Base-by-base conservation (phyloP, 768 basidiomycete genomes). In the Mycena galopus region DNA sequence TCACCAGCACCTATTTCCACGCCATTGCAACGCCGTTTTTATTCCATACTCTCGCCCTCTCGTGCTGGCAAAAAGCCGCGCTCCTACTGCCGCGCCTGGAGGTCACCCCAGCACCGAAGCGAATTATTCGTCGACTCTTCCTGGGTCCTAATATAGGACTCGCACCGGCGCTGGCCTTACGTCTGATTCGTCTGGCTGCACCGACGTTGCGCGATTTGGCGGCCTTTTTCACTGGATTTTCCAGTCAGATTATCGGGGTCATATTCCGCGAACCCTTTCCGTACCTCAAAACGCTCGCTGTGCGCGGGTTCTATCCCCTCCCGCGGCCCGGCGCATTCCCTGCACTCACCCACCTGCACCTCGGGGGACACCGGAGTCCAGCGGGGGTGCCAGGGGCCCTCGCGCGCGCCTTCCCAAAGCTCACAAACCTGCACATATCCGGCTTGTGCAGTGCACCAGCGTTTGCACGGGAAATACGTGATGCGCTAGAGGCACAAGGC, bases 271-370 rank as follows among this genome's bases (percentile, higher is more conserved):
- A 21, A 10, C 56, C 9, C 2, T 19, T 70, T 29, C 69, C 63
- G 17, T 44, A 39, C 8, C 29, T 70, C 3, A 57, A 29, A 35
- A 11, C 63, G 8, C 55, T 70, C 5, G 14, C 33, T 3, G 62
- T 70, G 11, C 62, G 56, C 32, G 69, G 69, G 21, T 70, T 64
- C 33, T 70, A 70, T 55, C 69, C 69, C 5, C 62, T 65, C 27
- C 62, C 69, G 23, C 63, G 42, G 7, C 69, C 69, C 17, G 56
- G 62, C 62, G 56, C 63, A 10, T 70, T 70, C 12, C 69, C 63
- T 23, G 42, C 25, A 10, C 63, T 70, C 30, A 65, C 61, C 19
- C 62, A 65, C 33, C 62, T 70, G 12, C 56, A 65, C 17, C 62
- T 70, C 32, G 55, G 44, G 44, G 69, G 69, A 14, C 64, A 65